phyloP scores from a whole-genome alignment of 176 grass and related monocot species.

The Oryza meridionalis region DNA sequence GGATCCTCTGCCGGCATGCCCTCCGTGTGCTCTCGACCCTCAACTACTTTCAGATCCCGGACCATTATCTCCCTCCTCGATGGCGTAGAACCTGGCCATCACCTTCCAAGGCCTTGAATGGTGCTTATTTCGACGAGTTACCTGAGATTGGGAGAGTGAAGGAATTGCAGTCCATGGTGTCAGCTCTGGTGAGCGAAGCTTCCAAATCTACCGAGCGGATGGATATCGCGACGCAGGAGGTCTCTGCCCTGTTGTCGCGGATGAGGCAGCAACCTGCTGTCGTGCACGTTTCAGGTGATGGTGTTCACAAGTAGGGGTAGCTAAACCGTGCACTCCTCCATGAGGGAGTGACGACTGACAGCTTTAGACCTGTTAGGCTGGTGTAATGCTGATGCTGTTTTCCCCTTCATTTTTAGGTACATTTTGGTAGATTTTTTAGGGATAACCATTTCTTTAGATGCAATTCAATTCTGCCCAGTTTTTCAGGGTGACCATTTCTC shows the following conservation, averaged over 20 bases:
- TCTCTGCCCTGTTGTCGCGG: constrained; percentile 48
- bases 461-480: not conserved
- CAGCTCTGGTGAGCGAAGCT: constrained; percentile 57
- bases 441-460: not conserved
- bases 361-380: not conserved
- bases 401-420: not conserved
- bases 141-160: constrained; percentile 43
- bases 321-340: not conserved
- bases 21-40: constrained; percentile 51
- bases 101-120: constrained; percentile 31
- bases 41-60: constrained; percentile 68
- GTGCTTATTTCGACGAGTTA: constrained; percentile 31
- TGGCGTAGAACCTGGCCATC: constrained; percentile 47
- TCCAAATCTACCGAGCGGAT: constrained; percentile 62
- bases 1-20: constrained; percentile 68
- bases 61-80: constrained; percentile 57
- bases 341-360: not conserved
- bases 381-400: not conserved
- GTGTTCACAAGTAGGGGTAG: constrained; percentile 14
- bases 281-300: constrained; percentile 27
- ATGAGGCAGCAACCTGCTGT: constrained; percentile 51
- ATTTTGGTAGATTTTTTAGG: not conserved
- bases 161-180: constrained; percentile 57
- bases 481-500: not conserved
- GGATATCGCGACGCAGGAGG: constrained; percentile 61